Base-by-base conservation (phyloP, 352 stramenopile species). In the Globisporangium camurandrum region DNA sequence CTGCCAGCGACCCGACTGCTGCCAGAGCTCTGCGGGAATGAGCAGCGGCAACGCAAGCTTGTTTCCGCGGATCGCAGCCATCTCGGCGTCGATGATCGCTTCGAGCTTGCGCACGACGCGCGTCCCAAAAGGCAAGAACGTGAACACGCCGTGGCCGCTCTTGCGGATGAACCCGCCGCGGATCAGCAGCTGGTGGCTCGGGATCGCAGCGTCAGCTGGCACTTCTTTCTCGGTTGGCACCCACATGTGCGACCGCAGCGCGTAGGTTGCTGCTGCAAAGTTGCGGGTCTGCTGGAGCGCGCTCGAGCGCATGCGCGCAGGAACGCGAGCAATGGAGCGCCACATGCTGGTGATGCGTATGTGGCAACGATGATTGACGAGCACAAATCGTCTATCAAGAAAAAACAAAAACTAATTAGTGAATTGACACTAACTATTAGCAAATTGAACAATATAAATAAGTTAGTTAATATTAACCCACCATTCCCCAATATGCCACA, bases 141-240 rank as follows among this genome's bases (percentile, higher is more conserved):
- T 56, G 67, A 88, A 95, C 39, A 88, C 66, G 30, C 86, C 86
- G 39, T 88, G 77, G 31, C 76, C 81, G 45, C 68, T 74, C 62
- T 95, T 93, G 64, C 84, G 82, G 54, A 96, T 74, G 57, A 91
- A 94, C 39, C 86, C 86, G 49, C 73, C 84, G 40, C 84, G 84
- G 22, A 92, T 56, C 19, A 96, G 68, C 36, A 96, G 60, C 53
- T 92, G 75, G 60, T 96, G 84, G 51, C 84, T 95, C 36, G 77
- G 75, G 27, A 86, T 82, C 20, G 81, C 80, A 14, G 85, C 85
- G 39, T 94, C 80, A 23, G 75, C 73, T 12, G 85, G 85, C 20
- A 77, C 67, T 47, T 88, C 62, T 36, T 85, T 86, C 64, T 88
- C 74, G 0, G 82, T 93, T 34, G 82, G 82, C 28, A 77, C 76